Percentiles rank a stretch among this genome's conserved stretches.
phyloP scores from a whole-genome alignment of 805 yeast species.

The Monosporozyma unispora region DNA sequence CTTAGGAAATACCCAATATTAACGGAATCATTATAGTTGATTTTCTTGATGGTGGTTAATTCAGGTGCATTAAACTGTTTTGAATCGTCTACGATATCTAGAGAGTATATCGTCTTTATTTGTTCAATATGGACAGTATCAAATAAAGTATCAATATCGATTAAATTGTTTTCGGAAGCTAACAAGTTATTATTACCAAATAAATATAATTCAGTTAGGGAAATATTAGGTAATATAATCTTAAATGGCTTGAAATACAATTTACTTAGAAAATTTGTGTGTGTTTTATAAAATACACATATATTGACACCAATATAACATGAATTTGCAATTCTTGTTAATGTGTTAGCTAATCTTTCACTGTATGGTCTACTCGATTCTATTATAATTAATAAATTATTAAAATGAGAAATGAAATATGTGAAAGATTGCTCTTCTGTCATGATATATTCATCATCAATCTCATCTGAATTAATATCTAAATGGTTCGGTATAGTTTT shows the following conservation, averaged over 20 bases:
- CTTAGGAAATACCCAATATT: slow-evolving; percentile 5
- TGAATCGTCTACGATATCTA: slow-evolving; percentile 11
- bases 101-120: slow-evolving; percentile 14
- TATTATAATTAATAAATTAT: slow-evolving; percentile 16
- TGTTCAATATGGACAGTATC: slow-evolving; percentile 17
- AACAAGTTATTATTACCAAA: slow-evolving; percentile 11
- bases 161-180: slow-evolving; percentile 7
- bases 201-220: slow-evolving; percentile 21
- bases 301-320: slow-evolving; percentile 10
- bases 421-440: slow-evolving; percentile 1
- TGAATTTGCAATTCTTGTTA: slow-evolving; percentile 10
- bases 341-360: slow-evolving; percentile 12
- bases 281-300: slow-evolving; percentile 18
- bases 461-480: slow-evolving; percentile 9
- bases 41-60: slow-evolving; percentile 13
- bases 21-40: slow-evolving; percentile 6
- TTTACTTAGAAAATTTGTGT: slow-evolving; percentile 19
- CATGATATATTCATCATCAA: slow-evolving; percentile 1
- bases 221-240: slow-evolving; percentile 5
- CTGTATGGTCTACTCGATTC: slow-evolving; percentile 17
- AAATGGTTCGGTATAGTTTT: slow-evolving; percentile 7
- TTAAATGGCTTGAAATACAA: slow-evolving; percentile 21
- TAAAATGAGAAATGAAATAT: slow-evolving; percentile 8
- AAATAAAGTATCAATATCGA: slow-evolving; percentile 21
- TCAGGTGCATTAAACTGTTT: slow-evolving; percentile 13